phyloP scores from a whole-genome alignment of 768 basidiomycete species.

The Kwoniella botswanensis region DNA sequence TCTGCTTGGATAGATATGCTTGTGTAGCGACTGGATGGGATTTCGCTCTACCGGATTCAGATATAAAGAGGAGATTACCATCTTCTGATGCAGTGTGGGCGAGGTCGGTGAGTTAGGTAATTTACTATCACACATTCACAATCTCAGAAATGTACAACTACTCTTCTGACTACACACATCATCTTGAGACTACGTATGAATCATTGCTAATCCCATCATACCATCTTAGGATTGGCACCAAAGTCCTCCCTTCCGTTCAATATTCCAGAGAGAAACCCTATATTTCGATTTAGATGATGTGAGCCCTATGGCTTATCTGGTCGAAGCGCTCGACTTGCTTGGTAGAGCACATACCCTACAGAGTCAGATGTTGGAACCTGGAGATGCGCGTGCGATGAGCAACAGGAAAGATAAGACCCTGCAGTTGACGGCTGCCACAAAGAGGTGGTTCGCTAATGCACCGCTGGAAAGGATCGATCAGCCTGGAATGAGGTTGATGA shows the following conservation, averaged over 20 bases:
- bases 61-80: slow-evolving; percentile 54
- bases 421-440: slow-evolving; percentile 43
- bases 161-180: no score
- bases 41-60: slow-evolving; percentile 50
- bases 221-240: slow-evolving; percentile 34
- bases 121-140: background rate
- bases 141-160: no score
- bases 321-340: slow-evolving; percentile 53
- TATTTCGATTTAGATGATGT: slow-evolving; percentile 25
- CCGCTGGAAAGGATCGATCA: slow-evolving; percentile 33
- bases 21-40: slow-evolving; percentile 57
- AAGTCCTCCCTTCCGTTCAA: slow-evolving; percentile 46
- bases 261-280: slow-evolving; percentile 35
- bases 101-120: slow-evolving; percentile 30
- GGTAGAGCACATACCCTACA: slow-evolving; percentile 54
- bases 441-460: slow-evolving; percentile 44
- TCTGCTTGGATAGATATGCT: slow-evolving; percentile 56
- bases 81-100: slow-evolving; percentile 46
- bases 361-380: slow-evolving; percentile 43
- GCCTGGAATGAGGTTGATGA: slow-evolving; percentile 40
- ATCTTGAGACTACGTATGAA: no score
- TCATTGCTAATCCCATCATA: background rate
- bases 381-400: slow-evolving; percentile 47
- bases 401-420: slow-evolving; percentile 41
- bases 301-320: slow-evolving; percentile 51